Percentiles rank a stretch among this genome's conserved stretches.
These are phyloP conservation scores for Picochlorum sp. DNA, from an alignment of 139 green algal genomes.

Conservation along the genomic window DNA sequence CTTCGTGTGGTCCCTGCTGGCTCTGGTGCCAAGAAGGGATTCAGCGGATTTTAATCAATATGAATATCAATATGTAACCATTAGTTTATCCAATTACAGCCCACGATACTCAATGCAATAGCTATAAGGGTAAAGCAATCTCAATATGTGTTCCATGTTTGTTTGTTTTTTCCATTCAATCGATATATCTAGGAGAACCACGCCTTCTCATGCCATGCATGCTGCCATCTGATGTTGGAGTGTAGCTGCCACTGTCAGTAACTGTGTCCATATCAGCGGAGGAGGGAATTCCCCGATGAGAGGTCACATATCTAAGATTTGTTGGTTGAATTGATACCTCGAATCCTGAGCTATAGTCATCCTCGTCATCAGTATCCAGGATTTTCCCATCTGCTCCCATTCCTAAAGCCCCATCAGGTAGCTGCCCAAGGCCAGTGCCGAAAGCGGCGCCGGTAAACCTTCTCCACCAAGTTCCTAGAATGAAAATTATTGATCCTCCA, in stretches of 20 bases:
- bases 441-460: constrained; percentile 5
- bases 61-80: too few species aligned
- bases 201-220: neutral
- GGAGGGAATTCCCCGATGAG: neutral
- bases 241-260: constrained; percentile 4
- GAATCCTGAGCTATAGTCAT: neutral
- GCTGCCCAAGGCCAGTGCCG: neutral
- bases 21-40: constrained; percentile 71
- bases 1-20: constrained; percentile 82
- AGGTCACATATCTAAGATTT: constrained; percentile 1
- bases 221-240: constrained; percentile 1
- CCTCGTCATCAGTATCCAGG: constrained; percentile 3
- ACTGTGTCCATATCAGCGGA: constrained; percentile 4
- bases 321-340: constrained; percentile 3
- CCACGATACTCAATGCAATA: too few species aligned
- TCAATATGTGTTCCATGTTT: neutral
- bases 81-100: too few species aligned
- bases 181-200: constrained; percentile 1
- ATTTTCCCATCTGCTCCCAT: neutral
- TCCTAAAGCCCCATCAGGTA: neutral
- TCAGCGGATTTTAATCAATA: constrained; percentile 31
- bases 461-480: constrained; percentile 6
- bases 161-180: too few species aligned
- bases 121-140: too few species aligned
- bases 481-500: constrained; percentile 6